phyloP scores from a whole-genome alignment of 257 asterid species.

The Solanum pennellii region DNA sequence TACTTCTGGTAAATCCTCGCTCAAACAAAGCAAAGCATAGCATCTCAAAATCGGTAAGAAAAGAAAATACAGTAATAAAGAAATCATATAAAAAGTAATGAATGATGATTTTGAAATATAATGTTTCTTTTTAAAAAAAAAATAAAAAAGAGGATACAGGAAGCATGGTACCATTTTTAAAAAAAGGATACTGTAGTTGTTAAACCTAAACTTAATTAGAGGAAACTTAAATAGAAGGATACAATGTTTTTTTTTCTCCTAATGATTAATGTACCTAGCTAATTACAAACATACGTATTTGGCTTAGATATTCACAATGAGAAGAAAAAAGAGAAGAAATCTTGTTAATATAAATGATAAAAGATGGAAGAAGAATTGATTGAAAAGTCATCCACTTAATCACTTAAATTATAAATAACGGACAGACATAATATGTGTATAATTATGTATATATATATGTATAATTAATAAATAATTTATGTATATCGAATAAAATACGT shows the following conservation, averaged over 20 bases:
- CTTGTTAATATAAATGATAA: background rate
- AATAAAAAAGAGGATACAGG: background rate
- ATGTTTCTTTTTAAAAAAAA: background rate
- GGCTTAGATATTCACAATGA: background rate
- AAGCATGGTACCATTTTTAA: background rate
- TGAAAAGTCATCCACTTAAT: background rate
- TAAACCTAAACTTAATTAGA: background rate
- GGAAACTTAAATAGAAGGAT: background rate
- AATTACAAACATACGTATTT: background rate
- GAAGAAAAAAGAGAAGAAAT: background rate
- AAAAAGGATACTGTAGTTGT: background rate
- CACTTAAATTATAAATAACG: background rate
- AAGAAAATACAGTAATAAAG: background rate
- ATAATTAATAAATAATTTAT: background rate
- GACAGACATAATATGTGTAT: background rate
- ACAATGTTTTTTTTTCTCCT: background rate
- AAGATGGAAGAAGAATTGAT: background rate
- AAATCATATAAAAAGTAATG: background rate
- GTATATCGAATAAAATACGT: background rate
- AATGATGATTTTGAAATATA: background rate
- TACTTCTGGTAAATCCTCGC: background rate
- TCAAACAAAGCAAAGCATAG: background rate
- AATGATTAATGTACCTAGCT: too few relatives aligned
- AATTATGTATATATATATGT: background rate
- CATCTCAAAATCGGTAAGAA: background rate